Base-by-base conservation (phyloP, 805 yeast genomes). In the Candida tibetensis region DNA sequence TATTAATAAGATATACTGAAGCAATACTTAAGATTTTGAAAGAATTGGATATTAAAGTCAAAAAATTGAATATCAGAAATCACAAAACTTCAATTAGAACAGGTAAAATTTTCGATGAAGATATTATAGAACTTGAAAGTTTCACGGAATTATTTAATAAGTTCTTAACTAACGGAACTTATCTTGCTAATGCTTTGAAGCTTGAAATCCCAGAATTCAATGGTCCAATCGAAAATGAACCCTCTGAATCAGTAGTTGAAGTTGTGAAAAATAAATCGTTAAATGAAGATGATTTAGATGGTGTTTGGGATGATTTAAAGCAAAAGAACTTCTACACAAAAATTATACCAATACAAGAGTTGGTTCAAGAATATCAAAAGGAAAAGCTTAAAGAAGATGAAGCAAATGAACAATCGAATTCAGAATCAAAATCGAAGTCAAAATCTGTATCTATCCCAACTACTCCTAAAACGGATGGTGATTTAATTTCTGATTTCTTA, bases 271-370 rank as follows among this genome's bases (percentile, higher is more conserved):
- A 41, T 6, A 53, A 53, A 28, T 40, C 52, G 2, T 28, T 44
- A 7, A 56, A 55, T 33, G 59, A 60, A 14, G 58, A 53, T 22
- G 59, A 56, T 9, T 29, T 50, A 35, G 49, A 44, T 8, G 59
- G 56, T 5, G 47, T 64, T 29, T 87, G 95, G 95, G 85, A 77
- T 28, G 79, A 72, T 39, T 77, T 77, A 13, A 82, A 79, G 21
- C 79, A 76, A n/a, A 71, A 73, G 43, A 69, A 66, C 43, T 89
- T 87, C 53, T 85, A 86, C 53, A 77, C 75, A 21, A 69, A 62
- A 1, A 58, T 80, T 14, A 81, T 85, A 0, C 62, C 60, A 12
- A 47, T 73, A 7, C 58, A 62, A 3, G 56, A 56, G 3, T 52
- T 60, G 4, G 46, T 70, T 1, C 56, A 66, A 1, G 30, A 28